Base-by-base conservation (phyloP, 2,329 filamentous ascomycete species). In the Reticulascus tulasneorum region DNA sequence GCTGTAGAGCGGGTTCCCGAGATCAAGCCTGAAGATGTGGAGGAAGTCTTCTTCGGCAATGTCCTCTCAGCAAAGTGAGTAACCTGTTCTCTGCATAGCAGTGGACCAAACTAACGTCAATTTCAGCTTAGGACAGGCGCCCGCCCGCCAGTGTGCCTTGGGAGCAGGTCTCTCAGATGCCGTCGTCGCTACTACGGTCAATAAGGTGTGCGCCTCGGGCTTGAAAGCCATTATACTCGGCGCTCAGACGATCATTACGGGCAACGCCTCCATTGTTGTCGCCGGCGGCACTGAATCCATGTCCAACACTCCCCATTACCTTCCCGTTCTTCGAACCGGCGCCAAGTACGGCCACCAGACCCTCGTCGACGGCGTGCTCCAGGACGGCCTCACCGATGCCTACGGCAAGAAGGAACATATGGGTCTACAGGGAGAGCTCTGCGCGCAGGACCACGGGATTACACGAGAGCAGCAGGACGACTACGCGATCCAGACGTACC, bases 41-140 rank as follows among this genome's bases (percentile, higher is more conserved):
- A 98, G 60, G 93, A 98, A 64, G 88, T 98, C 59, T 94, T 93
- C 74, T 94, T 96, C 59, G 93, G 93, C 64, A 98, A 98, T 73
- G 93, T 98, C 50, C 78, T 98, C 55, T 94, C 90, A 42, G 93
- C 91, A 62, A 90, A 91, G 90, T 95, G 76, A 53, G 74, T 56
- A 23, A 12, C 13, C 24, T 24, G 23, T 46, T 34, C 36, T 13
- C 20, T 30, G 30, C 22, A 24, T 21, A 16, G n/a, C n/a, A n/a
- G n/a, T n/a, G 21, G 7, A 7, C 7, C 17, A 7, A 16, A 7
- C 25, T 15, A 7, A 9, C 25, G 25, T n/a, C 7, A 11, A 22
- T 7, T 25, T 6, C 51, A 95, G 90, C 63, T 77, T 97, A 52
- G 93, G 93, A 47, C 93, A 98, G 69, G 94, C 94, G 59, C 93